phyloP scores from a whole-genome alignment of 2,329 filamentous ascomycete genomes.

The Colletotrichum sp. region DNA sequence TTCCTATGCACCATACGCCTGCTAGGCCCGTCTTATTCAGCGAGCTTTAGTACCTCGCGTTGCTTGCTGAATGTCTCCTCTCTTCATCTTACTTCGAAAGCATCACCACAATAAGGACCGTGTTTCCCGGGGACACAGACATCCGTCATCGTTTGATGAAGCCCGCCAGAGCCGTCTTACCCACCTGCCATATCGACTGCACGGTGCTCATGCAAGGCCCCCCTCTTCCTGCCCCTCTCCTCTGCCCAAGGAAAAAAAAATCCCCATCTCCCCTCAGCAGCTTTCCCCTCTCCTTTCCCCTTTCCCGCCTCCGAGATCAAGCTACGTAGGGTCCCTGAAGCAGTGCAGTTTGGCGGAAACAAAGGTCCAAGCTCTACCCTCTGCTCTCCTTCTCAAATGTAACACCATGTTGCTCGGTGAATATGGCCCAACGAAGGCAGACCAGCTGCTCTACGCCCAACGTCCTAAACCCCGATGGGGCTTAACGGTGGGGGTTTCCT shows the following conservation, averaged over 20 bases:
- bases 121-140: neutral
- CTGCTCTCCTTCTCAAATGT: neutral
- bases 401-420: neutral
- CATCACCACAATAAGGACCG: neutral
- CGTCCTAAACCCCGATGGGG: neutral
- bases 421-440: neutral
- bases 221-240: conserved; percentile 1
- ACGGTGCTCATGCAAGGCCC: conserved; percentile 14
- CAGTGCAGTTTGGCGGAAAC: neutral
- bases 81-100: neutral
- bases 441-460: neutral
- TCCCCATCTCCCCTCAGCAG: neutral
- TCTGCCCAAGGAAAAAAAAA: neutral
- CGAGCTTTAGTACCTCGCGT: neutral
- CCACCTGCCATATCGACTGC: conserved; percentile 11
- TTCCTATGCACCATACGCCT: neutral
- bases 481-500: neutral
- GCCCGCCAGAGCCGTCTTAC: neutral
- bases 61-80: neutral
- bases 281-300: neutral
- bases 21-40: neutral
- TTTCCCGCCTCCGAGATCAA: neutral
- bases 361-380: conserved; percentile 5
- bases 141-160: conserved; percentile 2
- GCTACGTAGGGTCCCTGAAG: neutral